Evolutionary conservation across 257 asterid species (phyloP).

Genomic region (Primulina eburnea): DNA sequence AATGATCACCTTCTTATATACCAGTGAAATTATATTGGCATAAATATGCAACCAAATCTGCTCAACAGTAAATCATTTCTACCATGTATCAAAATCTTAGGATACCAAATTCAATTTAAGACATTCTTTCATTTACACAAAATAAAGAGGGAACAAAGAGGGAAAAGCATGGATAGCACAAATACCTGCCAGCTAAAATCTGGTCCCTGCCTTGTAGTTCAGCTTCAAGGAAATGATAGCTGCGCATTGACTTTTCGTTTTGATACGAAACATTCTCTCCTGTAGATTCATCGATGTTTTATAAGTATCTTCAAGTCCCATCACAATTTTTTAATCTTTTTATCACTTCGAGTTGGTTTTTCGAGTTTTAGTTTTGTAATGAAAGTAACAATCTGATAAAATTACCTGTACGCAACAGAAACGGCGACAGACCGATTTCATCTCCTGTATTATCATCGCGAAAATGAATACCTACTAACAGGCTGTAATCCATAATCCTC

Average conservation of each 20-base stretch:
- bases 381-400: not conserved
- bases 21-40: no score
- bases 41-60: no score
- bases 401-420: slow-evolving; percentile 71
- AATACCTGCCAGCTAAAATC: slow-evolving; percentile 70
- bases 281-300: slow-evolving; percentile 31
- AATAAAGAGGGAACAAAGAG: not conserved
- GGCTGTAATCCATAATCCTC: slow-evolving; percentile 93
- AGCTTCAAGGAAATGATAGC: slow-evolving; percentile 93
- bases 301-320: slow-evolving; percentile 20
- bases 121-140: not conserved
- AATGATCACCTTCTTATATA: no score
- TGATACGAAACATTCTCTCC: slow-evolving; percentile 71
- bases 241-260: slow-evolving; percentile 86
- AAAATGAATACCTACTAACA: slow-evolving; percentile 89
- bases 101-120: no score
- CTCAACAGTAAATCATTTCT: no score
- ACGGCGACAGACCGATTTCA: slow-evolving; percentile 88
- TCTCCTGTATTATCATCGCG: slow-evolving; percentile 83
- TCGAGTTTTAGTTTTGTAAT: not conserved
- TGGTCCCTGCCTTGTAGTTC: slow-evolving; percentile 93
- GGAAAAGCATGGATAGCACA: not conserved
- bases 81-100: no score
- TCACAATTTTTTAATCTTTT: not conserved
- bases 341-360: not conserved